Base-by-base conservation (phyloP, 495 filamentous ascomycete genomes). In the Bacidia gigantensis region DNA sequence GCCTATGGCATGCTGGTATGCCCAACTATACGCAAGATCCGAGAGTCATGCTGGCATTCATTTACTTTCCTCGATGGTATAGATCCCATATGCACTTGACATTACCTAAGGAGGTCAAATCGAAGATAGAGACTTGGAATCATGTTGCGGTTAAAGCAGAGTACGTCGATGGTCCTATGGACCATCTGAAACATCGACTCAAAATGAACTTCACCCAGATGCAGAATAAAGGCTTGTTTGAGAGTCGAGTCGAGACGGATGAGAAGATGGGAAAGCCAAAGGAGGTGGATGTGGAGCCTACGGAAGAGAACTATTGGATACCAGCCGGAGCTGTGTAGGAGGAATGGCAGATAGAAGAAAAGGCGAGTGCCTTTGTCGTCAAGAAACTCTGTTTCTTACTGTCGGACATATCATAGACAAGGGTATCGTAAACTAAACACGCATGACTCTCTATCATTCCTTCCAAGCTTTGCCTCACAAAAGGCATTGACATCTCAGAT, bases 1-100 rank as follows among this genome's bases (percentile, higher is more conserved):
- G 78, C 21, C 66, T 81, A 3, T 82, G 77, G 77, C 77, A 82
- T 61, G 75, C 73, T 5, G 78, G 78, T 0, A 75, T 77, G 67
- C 77, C 75, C 10, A 82, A 81, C 53, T 53, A 64, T 18, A 72
- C 68, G 3, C 58, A 67, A 17, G 61, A 65, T 11, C 64, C 68
- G 0, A 64, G 78, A 35, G 69, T 81, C 26, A 79, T 81, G 77
- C 62, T 82, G 11, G 75, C 76, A 11, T 72, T 76, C 65, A 78
- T 74, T 60, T 65, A 69, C 62, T 72, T 52, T 41, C 7, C 56
- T 3, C 22, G n/a, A 23, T 60, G 56, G 47, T 55, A 38, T 39
- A 0, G 41, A 7, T 44, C 41, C 9, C 21, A 5, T 5, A 44
- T 44, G 41, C 41, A 17, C 5, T 5, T 44, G 7, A 7, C 14